Evolutionary conservation across 257 asterid species (phyloP).

Genomic region (Eustoma russellianum): DNA sequence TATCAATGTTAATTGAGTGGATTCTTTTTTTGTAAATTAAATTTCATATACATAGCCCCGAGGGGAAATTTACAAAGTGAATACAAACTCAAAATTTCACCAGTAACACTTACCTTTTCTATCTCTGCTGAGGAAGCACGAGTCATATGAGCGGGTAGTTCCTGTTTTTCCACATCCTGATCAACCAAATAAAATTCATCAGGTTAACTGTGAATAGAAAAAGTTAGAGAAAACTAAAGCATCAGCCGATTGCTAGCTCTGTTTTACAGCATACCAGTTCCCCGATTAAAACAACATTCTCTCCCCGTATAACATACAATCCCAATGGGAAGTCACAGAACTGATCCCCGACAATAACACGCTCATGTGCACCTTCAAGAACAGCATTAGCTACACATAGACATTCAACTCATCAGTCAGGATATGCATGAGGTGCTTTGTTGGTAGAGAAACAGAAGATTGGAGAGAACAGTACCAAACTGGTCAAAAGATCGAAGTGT

Average conservation of each 20-base stretch:
- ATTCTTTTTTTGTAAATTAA: too few relatives aligned
- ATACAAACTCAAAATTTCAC: too few relatives aligned
- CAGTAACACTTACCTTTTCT: slow-evolving; percentile 41
- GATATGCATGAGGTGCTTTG: neutral
- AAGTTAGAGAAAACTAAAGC: neutral
- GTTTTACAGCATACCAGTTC: slow-evolving; percentile 62
- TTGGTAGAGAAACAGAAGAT: slow-evolving; percentile 2
- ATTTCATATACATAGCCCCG: too few relatives aligned
- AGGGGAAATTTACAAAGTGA: too few relatives aligned
- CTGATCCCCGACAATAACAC: slow-evolving; percentile 82
- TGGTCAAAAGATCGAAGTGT: slow-evolving; percentile 45
- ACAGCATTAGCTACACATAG: slow-evolving; percentile 79
- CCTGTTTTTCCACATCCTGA: slow-evolving; percentile 78
- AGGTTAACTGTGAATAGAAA: slow-evolving; percentile 2
- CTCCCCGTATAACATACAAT: slow-evolving; percentile 87
- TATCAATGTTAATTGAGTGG: neutral
- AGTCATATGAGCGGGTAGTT: slow-evolving; percentile 80
- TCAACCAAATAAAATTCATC: slow-evolving; percentile 12
- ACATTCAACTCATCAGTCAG: neutral
- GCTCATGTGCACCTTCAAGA: slow-evolving; percentile 94
- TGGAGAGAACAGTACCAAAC: slow-evolving; percentile 25
- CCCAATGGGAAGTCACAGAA: slow-evolving; percentile 93
- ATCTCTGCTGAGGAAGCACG: slow-evolving; percentile 71
- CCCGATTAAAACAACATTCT: slow-evolving; percentile 93
- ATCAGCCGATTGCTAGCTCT: neutral